Base-by-base conservation (phyloP, 768 basidiomycete genomes). In the Chlorophyllum brunneum region DNA sequence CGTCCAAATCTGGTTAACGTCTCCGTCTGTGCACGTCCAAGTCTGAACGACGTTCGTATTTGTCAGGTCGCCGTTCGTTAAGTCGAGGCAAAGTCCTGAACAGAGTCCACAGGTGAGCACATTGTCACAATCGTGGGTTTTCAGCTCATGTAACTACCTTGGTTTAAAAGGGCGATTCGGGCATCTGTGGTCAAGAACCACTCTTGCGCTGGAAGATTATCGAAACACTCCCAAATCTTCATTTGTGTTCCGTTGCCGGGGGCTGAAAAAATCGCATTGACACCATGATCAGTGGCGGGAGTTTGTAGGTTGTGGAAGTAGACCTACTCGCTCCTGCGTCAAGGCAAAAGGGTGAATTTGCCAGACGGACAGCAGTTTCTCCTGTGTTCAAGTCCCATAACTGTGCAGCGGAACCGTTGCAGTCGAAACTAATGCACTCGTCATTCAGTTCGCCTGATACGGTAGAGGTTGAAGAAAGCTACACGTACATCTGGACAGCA, bases 1-100 rank as follows among this genome's bases (percentile, higher is more conserved):
- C n/a, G 36, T 64, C 68, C 71, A 67, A 34, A 65, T 51, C 58
- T 70, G 68, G 48, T 70, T 68, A n/a, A 15, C 29, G 34, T 66
- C 61, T 47, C 55, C 53, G 23, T 56, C 50, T 11, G 59, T 55
- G 34, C 65, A 69, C 11, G 53, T 23, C 59, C 64, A 71, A 3
- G 60, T 65, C 47, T 70, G 68, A 8, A 69, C 54, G 16, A 49
- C 55, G 41, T 67, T 64, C 3, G 57, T 34, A 45, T 69, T 68
- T 2, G 59, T 56, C 34, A 62, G 40, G 29, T 57, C 55, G 0
- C 68, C 70, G 34, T 63, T 57, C 5, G 65, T 59, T 10, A 70
- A 57, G 48, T 71, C 70, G n/a, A 67, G 51, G 33, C 66, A 67
- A 30, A 61, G 59, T 2, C 60, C 63, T 60, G 29, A 23, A 13